These are phyloP conservation scores for Ceratocystis huliohia DNA, from an alignment of 2,329 filamentous ascomycete species.

Conservation along the genomic window DNA sequence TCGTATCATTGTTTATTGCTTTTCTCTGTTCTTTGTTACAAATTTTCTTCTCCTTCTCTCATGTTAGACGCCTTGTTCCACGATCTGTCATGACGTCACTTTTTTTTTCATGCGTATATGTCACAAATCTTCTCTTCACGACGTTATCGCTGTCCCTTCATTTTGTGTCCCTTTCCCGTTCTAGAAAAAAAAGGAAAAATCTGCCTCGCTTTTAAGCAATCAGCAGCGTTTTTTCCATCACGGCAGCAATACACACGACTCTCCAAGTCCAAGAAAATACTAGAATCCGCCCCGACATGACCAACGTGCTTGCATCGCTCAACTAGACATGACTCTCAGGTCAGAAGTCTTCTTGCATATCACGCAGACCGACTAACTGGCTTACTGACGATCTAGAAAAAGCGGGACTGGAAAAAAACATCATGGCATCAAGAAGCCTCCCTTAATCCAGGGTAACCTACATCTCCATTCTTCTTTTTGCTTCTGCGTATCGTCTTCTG, in stretches of 20 bases:
- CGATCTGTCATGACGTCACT: constrained; percentile 18
- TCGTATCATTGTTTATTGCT: not conserved
- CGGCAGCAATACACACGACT: not conserved
- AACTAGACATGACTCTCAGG: not conserved
- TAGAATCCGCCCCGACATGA: not conserved
- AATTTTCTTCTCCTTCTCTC: constrained; percentile 13
- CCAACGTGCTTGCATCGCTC: not conserved
- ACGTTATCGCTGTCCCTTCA: not conserved
- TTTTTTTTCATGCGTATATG: constrained; percentile 1
- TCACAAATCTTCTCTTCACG: constrained; percentile 2
- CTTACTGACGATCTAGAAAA: not conserved
- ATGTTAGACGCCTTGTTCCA: constrained; percentile 19
- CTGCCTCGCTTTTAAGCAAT: constrained; percentile 3
- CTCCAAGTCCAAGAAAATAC: not conserved
- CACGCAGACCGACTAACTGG: not conserved
- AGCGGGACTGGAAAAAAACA: not conserved
- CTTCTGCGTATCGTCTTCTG: not conserved
- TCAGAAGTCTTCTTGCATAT: not conserved
- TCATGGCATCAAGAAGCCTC: not conserved
- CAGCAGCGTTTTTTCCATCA: not conserved
- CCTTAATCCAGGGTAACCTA: not conserved
- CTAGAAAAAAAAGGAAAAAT: not conserved
- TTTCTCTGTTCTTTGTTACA: not conserved
- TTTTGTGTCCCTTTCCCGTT: not conserved
- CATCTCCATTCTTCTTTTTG: not conserved